Percentiles rank a stretch among this genome's conserved stretches.
These are phyloP conservation scores for Biscogniauxia mediterranea DNA, from an alignment of 2,329 filamentous ascomycete genomes.

Conservation along the genomic window DNA sequence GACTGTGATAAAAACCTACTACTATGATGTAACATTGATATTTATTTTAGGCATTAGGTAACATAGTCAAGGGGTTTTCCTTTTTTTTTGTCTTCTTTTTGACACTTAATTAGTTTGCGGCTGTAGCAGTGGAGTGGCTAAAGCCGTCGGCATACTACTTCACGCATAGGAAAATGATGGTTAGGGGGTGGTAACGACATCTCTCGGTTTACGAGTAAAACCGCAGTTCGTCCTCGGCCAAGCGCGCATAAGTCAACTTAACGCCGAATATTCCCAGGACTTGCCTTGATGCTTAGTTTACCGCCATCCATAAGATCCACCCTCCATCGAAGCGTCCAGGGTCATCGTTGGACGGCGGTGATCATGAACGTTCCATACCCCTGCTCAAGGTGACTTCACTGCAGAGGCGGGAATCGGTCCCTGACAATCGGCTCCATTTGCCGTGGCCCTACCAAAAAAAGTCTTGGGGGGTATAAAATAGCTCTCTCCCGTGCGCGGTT, in stretches of 20 bases:
- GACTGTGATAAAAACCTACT: no score
- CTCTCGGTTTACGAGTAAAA: background rate
- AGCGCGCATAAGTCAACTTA: background rate
- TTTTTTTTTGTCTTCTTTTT: no score
- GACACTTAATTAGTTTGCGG: no score
- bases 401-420: background rate
- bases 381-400: background rate
- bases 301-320: background rate
- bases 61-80: no score
- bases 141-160: no score
- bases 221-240: background rate
- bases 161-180: background rate
- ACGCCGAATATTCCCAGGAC: background rate
- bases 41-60: no score
- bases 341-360: no score
- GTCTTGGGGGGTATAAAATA: background rate
- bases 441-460: background rate
- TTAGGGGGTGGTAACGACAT: background rate
- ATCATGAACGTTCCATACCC: no score
- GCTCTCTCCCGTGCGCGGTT: background rate
- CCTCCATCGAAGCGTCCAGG: background rate
- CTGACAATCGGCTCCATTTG: background rate
- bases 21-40: no score
- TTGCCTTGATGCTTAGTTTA: background rate
- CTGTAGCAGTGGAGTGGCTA: no score